Evolutionary conservation across 768 basidiomycete genomes (phyloP).

Genomic region (Pleurotus salmoneostramineus): DNA sequence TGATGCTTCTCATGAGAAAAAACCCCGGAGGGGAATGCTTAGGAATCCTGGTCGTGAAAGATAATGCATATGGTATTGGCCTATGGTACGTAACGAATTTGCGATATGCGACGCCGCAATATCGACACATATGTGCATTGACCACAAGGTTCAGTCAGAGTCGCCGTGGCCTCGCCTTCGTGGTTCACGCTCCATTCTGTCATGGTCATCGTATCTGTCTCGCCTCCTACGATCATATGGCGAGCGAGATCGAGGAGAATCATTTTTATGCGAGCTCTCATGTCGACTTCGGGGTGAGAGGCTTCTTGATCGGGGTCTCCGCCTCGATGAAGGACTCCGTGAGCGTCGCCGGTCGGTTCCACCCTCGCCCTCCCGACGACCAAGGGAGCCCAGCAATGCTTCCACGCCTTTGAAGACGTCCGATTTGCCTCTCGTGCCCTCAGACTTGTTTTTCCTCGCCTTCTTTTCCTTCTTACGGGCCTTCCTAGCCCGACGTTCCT

Average conservation of each 20-base stretch:
- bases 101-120: background rate
- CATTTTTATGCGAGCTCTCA: background rate
- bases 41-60: background rate
- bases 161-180: background rate
- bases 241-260: background rate
- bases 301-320: conserved; percentile 13
- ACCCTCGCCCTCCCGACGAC: conserved; percentile 24
- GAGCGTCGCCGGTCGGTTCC: conserved; percentile 11
- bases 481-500: conserved; percentile 73
- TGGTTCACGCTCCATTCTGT: background rate
- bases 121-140: background rate
- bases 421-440: conserved; percentile 57
- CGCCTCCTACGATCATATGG: background rate
- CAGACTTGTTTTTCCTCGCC: conserved; percentile 54
- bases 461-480: conserved; percentile 72
- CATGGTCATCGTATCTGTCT: conserved; percentile 5
- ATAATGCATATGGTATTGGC: background rate
- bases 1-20: background rate
- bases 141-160: background rate
- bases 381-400: conserved; percentile 53
- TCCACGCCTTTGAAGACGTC: conserved; percentile 65
- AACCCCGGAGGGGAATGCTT: background rate
- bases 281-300: conserved; percentile 6
- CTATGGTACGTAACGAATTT: background rate
- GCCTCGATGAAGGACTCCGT: conserved; percentile 19